Evolutionary conservation across 805 yeast species (phyloP).

Genomic region (Starmerella tilneyi): DNA sequence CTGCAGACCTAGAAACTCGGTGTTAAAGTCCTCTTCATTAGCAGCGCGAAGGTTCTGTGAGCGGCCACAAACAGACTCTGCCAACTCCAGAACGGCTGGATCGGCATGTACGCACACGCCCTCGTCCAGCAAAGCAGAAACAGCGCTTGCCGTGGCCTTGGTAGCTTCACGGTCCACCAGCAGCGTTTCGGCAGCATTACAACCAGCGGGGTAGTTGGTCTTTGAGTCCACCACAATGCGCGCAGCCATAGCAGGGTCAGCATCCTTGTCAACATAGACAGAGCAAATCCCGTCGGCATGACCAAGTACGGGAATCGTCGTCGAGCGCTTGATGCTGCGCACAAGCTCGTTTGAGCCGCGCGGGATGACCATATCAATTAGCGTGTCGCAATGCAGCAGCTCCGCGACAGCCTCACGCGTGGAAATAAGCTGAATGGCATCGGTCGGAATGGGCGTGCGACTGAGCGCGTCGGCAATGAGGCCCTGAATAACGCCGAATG

Average conservation of each 20-base stretch:
- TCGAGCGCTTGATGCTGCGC: constrained; percentile 68
- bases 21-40: constrained; percentile 61
- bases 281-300: constrained; percentile 98
- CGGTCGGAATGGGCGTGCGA: constrained; percentile 62
- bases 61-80: constrained; percentile 9
- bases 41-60: constrained; percentile 27
- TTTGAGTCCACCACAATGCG: constrained; percentile 75
- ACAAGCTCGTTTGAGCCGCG: constrained; percentile 95
- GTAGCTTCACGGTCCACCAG: constrained; percentile 44
- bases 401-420: constrained; percentile 86
- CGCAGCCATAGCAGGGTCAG: constrained; percentile 67
- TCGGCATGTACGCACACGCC: constrained; percentile 63
- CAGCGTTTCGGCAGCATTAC: constrained; percentile 89
- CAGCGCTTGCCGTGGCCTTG: constrained; percentile 28
- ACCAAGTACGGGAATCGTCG: constrained; percentile 94
- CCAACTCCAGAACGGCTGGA: constrained; percentile 20
- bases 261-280: constrained; percentile 65
- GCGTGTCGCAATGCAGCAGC: constrained; percentile 70
- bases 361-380: constrained; percentile 91
- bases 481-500: constrained; percentile 71
- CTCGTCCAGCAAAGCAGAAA: constrained; percentile 41
- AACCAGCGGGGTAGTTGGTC: constrained; percentile 97
- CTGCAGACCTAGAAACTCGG: constrained; percentile 75
- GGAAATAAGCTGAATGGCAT: constrained; percentile 76
- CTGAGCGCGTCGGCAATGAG: constrained; percentile 52